A percentile compares a stretch with the other conserved stretches of the same genome.
Evolutionary conservation across 345 rosid genomes (phyloP).

Genomic region (Camelina neglecta): DNA sequence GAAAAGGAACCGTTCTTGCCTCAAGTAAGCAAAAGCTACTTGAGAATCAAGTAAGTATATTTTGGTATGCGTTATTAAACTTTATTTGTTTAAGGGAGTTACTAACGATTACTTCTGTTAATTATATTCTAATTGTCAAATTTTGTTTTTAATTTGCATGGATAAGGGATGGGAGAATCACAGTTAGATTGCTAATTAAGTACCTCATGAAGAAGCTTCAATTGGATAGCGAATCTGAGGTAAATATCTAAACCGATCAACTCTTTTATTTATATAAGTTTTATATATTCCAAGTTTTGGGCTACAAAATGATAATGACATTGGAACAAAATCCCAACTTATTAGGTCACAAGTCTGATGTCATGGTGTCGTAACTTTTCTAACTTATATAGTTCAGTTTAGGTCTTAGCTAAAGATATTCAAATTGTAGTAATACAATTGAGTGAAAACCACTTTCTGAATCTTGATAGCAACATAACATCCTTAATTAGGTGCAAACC

Average conservation of each 20-base stretch:
- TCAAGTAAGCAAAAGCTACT: constrained; percentile 90
- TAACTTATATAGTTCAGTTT: constrained; percentile 26
- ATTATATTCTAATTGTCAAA: neutral
- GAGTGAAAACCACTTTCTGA: constrained; percentile 29
- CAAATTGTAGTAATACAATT: constrained; percentile 24
- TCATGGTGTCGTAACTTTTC: constrained; percentile 40
- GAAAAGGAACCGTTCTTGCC: constrained; percentile 86
- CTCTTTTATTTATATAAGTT: constrained; percentile 22
- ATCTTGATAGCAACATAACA: constrained; percentile 37
- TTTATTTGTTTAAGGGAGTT: neutral
- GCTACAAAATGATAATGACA: constrained; percentile 42
- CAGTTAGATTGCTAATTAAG: constrained; percentile 85
- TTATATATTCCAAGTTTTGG: constrained; percentile 12
- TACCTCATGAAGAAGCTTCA: constrained; percentile 90
- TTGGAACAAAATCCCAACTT: constrained; percentile 37
- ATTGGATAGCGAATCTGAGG: constrained; percentile 94
- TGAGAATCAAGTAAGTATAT: constrained; percentile 86
- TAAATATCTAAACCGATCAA: constrained; percentile 41
- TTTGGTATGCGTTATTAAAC: constrained; percentile 6
- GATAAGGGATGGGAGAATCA: constrained; percentile 90
- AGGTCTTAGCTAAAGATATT: constrained; percentile 16
- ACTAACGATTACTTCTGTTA: constrained; percentile 27
- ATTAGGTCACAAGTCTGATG: constrained; percentile 44
- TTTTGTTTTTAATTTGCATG: constrained; percentile 35
- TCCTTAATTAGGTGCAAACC: constrained; percentile 32